Evolutionary conservation across 2,329 filamentous ascomycete species (phyloP).

Genomic region (Hypomyces rosellus): DNA sequence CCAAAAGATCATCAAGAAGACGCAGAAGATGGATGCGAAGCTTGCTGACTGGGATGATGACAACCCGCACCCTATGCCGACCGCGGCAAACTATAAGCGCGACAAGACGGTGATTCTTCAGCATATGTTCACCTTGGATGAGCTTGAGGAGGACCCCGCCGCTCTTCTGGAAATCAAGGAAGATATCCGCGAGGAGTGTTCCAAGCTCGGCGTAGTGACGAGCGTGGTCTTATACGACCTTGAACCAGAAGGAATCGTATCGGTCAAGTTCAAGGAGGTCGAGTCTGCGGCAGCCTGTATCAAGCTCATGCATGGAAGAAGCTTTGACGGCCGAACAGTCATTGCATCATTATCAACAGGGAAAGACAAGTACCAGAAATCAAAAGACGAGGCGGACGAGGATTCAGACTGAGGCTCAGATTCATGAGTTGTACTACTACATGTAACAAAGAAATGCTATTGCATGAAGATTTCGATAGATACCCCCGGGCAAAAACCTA

Average conservation of each 20-base stretch:
- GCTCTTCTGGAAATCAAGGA: conserved; percentile 88
- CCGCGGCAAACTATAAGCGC: conserved; percentile 46
- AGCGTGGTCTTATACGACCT: conserved; percentile 88
- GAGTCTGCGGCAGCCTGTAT: conserved; percentile 69
- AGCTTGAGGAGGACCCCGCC: conserved; percentile 78
- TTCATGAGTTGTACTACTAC: background rate
- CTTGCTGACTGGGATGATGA: conserved; percentile 96
- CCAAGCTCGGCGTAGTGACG: conserved; percentile 78
- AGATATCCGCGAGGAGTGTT: conserved; percentile 85
- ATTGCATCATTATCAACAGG: conserved; percentile 66
- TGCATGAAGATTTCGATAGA: conserved; percentile 1
- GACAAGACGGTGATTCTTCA: conserved; percentile 83
- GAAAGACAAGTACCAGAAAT: conserved; percentile 66
- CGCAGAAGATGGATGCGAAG: conserved; percentile 84
- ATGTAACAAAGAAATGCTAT: background rate
- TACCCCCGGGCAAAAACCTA: conserved; percentile 5
- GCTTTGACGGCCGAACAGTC: conserved; percentile 66
- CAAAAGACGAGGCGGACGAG: conserved; percentile 47
- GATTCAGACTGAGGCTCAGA: conserved; percentile 23
- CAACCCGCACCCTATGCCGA: conserved; percentile 48
- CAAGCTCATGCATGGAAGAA: conserved; percentile 69
- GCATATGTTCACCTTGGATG: conserved; percentile 84
- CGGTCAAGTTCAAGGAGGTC: conserved; percentile 69
- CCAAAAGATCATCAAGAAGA: conserved; percentile 85
- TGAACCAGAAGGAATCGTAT: conserved; percentile 78